These are phyloP conservation scores for Wickerhamiella azyma DNA, from an alignment of 805 yeast genomes.

Conservation along the genomic window DNA sequence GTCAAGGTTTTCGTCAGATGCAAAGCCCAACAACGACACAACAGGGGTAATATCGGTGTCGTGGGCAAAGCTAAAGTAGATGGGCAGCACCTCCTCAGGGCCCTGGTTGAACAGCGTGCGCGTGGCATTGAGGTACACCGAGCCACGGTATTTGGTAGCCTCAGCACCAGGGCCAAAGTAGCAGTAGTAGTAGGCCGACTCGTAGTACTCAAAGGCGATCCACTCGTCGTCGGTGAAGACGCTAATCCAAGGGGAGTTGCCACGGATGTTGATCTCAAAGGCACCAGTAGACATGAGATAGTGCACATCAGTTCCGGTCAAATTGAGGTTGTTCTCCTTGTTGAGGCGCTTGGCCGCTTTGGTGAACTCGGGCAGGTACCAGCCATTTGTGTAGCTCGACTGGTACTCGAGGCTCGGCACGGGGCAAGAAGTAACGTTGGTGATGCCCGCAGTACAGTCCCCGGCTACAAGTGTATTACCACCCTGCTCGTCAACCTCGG, in stretches of 20 bases:
- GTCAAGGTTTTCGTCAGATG: conserved; percentile 29
- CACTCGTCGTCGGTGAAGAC: conserved; percentile 22
- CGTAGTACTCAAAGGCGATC: conserved; percentile 19
- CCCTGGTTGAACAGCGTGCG: conserved; percentile 32
- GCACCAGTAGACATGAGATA: conserved; percentile 35
- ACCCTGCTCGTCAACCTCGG: conserved; percentile 16
- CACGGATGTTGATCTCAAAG: conserved; percentile 37
- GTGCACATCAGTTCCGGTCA: conserved; percentile 30
- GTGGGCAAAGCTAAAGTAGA: conserved; percentile 40
- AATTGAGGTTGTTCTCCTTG: conserved; percentile 21
- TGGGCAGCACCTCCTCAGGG: conserved; percentile 25
- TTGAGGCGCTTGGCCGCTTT: conserved; percentile 18
- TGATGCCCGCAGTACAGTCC: conserved; percentile 7
- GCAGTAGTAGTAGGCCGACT: conserved; percentile 20
- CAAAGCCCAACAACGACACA: conserved; percentile 37
- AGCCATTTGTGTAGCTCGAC: conserved; percentile 1
- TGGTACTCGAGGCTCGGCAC: conserved; percentile 5
- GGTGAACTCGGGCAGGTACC: conserved; percentile 14
- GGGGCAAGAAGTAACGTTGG: conserved; percentile 12
- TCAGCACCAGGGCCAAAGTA: conserved; percentile 23
- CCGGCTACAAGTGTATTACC: conserved; percentile 18
- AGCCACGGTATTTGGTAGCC: conserved; percentile 27
- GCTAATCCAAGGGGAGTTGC: conserved; percentile 31
- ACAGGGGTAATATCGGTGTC: conserved; percentile 43
- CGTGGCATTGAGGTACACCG: conserved; percentile 37